phyloP scores from a whole-genome alignment of 441 rosid genomes.

The Oxalis stricta region DNA sequence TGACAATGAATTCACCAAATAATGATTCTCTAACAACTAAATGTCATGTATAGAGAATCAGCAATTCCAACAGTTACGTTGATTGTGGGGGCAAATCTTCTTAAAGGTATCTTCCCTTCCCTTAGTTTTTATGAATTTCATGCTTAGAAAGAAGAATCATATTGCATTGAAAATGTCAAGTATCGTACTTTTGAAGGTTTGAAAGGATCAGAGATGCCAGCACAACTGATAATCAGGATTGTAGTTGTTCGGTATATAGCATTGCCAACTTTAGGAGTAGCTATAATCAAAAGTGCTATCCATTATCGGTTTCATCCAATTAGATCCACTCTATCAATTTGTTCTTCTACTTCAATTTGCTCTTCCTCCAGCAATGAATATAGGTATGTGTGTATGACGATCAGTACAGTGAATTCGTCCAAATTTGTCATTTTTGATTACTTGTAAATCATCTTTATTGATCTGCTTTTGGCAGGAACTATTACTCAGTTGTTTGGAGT shows the following conservation, averaged over 20 bases:
- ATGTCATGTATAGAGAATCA: constrained; percentile 18
- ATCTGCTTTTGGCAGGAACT: constrained; percentile 28
- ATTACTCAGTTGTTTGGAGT: constrained; percentile 48
- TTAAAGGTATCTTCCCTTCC: constrained; percentile 15
- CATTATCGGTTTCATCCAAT: constrained; percentile 31
- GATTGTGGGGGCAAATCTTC: constrained; percentile 32
- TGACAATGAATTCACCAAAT: too few relatives aligned
- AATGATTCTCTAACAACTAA: too few relatives aligned
- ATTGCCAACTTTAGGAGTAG: constrained; percentile 22
- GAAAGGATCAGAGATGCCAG: constrained; percentile 16
- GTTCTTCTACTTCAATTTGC: constrained; percentile 57
- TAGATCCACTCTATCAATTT: constrained; percentile 48
- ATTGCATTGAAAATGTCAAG: too few relatives aligned
- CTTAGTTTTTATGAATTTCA: too few relatives aligned
- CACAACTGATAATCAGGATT: constrained; percentile 13
- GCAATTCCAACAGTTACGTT: constrained; percentile 27
- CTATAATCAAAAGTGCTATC: constrained; percentile 21
- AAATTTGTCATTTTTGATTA: not conserved
- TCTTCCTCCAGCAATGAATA: constrained; percentile 63
- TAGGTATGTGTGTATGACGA: constrained; percentile 18
- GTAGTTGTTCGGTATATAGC: constrained; percentile 17
- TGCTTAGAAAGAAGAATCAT: too few relatives aligned
- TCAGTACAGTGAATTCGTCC: not conserved
- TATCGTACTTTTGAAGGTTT: constrained; percentile 15
- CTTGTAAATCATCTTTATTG: not conserved